Evolutionary conservation across 1,284 basidiomycete genomes (phyloP).

Genomic region (Paramarasmius palmivorus): DNA sequence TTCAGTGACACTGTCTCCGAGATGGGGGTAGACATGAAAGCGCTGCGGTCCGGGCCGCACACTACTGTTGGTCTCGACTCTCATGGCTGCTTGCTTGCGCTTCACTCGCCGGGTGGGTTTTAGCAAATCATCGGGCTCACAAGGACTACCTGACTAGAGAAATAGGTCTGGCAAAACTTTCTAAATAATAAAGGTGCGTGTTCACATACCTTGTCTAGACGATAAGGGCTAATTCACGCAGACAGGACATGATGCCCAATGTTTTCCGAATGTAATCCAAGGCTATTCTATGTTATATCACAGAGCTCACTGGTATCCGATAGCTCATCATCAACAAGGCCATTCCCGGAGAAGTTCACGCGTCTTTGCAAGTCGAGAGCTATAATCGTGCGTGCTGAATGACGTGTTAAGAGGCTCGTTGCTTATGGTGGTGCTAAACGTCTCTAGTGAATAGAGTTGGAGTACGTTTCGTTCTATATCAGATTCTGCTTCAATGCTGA

Average conservation of each 20-base stretch:
- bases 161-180: constrained; percentile 80
- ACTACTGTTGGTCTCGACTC: too few relatives aligned
- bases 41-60: too few relatives aligned
- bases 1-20: too few relatives aligned
- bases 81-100: constrained; percentile 45
- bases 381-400: constrained; percentile 59
- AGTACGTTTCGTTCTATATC: constrained; percentile 34
- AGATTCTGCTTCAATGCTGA: constrained; percentile 19
- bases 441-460: constrained; percentile 78
- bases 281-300: not conserved
- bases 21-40: too few relatives aligned
- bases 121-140: not conserved
- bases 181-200: constrained; percentile 66
- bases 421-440: not conserved
- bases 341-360: constrained; percentile 64
- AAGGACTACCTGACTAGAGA: not conserved
- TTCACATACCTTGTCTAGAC: not conserved
- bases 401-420: not conserved
- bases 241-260: constrained; percentile 73
- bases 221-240: constrained; percentile 5
- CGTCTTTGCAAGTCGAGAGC: constrained; percentile 68
- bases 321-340: constrained; percentile 68
- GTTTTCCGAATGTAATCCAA: constrained; percentile 69
- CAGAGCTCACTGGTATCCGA: not conserved
- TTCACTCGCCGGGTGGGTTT: constrained; percentile 59